phyloP scores from a whole-genome alignment of 2,329 filamentous ascomycete species.

The Botrytis aclada region DNA sequence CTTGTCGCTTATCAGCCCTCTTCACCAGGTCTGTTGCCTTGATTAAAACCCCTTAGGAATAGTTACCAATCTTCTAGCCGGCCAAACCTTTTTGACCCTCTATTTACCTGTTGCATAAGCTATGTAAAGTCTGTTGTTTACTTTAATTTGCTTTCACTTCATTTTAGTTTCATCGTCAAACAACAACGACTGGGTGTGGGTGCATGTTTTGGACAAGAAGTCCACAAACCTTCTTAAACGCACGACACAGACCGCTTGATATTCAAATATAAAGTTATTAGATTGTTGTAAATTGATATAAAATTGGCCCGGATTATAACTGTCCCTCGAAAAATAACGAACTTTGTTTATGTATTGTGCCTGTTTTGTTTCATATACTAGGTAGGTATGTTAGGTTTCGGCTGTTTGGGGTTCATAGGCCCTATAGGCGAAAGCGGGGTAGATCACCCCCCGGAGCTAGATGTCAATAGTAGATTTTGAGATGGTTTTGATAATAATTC shows the following conservation, averaged over 20 bases:
- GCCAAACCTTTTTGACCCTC: background rate
- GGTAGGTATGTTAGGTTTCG: background rate
- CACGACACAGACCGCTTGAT: background rate
- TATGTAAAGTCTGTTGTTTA: background rate
- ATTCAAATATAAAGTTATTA: background rate
- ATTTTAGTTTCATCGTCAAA: background rate
- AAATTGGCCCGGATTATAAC: background rate
- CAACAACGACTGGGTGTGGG: background rate
- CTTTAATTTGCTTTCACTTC: no score
- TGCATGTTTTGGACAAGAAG: background rate
- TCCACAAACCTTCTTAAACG: background rate
- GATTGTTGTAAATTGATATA: background rate
- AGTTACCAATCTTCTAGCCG: no score
- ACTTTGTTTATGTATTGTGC: background rate
- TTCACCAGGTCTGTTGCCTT: background rate
- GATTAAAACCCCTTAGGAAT: no score
- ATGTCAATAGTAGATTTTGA: background rate
- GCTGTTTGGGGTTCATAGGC: background rate
- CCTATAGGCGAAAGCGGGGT: background rate
- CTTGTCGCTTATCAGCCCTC: background rate
- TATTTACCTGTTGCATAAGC: background rate
- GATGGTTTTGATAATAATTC: no score
- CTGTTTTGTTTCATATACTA: background rate
- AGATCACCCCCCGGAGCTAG: background rate
- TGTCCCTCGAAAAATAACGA: background rate